Percentiles rank a stretch among this genome's conserved stretches.
These are phyloP conservation scores for Phytophthora capsici DNA, from an alignment of 352 stramenopile species.

Conservation along the genomic window DNA sequence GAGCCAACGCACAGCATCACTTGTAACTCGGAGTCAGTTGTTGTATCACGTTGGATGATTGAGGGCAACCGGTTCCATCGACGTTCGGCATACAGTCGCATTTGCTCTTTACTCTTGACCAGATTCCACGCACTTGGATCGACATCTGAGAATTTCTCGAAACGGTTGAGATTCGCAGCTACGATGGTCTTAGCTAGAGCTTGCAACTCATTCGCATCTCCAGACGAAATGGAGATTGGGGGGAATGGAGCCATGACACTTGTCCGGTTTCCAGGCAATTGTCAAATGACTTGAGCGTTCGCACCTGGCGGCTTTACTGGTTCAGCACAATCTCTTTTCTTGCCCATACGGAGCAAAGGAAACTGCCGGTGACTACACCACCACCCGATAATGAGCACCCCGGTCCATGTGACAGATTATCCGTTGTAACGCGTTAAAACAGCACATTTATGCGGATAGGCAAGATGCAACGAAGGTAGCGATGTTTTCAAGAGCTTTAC, in stretches of 20 bases:
- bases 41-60: background rate
- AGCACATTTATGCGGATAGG: conserved; percentile 5
- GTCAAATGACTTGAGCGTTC: conserved; percentile 5
- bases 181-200: conserved; percentile 36
- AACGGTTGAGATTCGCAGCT: conserved; percentile 36
- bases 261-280: conserved; percentile 5
- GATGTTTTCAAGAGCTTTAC: conserved; percentile 7
- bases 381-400: conserved; percentile 2
- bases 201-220: conserved; percentile 27
- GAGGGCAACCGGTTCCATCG: conserved; percentile 10
- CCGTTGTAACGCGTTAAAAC: conserved; percentile 8
- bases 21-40: conserved; percentile 11
- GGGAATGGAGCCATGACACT: conserved; percentile 31
- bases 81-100: conserved; percentile 24
- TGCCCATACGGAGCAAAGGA: conserved; percentile 28
- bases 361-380: conserved; percentile 7
- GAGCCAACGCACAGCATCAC: conserved; percentile 31
- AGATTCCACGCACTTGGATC: conserved; percentile 28
- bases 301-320: background rate
- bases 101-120: conserved; percentile 31
- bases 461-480: background rate
- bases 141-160: conserved; percentile 28
- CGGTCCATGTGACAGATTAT: background rate
- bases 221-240: conserved; percentile 25
- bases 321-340: conserved; percentile 16